Conservation (phyloP, 225 moss, liverwort and hornwort genomes). For the Physcomitrium patens region DNA sequence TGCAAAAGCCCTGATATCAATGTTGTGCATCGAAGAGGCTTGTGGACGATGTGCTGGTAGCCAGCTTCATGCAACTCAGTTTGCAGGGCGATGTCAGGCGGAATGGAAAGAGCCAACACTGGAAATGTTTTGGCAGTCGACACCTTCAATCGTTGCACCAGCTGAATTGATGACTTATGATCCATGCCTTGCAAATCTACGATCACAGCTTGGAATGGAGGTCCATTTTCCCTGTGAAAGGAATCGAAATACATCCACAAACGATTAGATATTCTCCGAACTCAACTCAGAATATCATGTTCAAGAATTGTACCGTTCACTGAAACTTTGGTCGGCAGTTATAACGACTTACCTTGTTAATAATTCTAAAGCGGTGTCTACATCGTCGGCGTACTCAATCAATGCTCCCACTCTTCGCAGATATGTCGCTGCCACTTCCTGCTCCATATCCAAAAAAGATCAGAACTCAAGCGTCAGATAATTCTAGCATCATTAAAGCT, state of each 20-base stretch:
- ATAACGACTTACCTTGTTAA: constrained; percentile 36
- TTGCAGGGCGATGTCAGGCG: constrained; percentile 39
- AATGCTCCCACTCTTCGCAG: constrained; percentile 57
- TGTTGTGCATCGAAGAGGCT: constrained; percentile 64
- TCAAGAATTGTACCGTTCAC: background rate
- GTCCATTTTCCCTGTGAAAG: constrained; percentile 34
- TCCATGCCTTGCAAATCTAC: constrained; percentile 64
- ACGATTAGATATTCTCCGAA: background rate
- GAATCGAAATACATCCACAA: background rate
- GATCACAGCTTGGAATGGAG: constrained; percentile 48
- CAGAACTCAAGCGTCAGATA: background rate
- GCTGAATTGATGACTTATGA: constrained; percentile 33
- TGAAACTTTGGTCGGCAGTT: background rate
- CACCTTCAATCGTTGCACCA: constrained; percentile 43
- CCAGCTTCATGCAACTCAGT: constrained; percentile 52
- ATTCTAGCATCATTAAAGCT: background rate
- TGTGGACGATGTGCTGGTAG: constrained; percentile 53
- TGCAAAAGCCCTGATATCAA: constrained; percentile 53
- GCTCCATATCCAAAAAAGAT: constrained; percentile 26
- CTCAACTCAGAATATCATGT: background rate
- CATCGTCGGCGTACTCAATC: constrained; percentile 53
- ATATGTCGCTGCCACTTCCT: constrained; percentile 67
- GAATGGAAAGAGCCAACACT: constrained; percentile 52
- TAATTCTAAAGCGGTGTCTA: constrained; percentile 39
- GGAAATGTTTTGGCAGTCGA: constrained; percentile 35